A percentile compares a stretch with the other conserved stretches of the same genome.
Evolutionary conservation across 495 filamentous ascomycete species (phyloP).

Genomic region (Trichoderma gamsii): DNA sequence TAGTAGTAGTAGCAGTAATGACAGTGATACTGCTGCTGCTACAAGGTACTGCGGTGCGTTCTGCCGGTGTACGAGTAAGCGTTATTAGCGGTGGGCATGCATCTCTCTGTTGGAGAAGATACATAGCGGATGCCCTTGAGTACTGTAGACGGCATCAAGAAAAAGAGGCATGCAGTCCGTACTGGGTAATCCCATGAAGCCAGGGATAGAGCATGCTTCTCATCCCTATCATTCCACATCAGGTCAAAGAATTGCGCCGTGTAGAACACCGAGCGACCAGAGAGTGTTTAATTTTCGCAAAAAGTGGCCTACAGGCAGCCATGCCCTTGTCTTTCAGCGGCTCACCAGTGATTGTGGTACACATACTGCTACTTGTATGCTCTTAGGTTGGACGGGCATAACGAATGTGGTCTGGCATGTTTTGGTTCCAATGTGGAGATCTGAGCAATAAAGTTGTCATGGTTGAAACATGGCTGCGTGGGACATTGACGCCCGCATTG

Average conservation of each 20-base stretch:
- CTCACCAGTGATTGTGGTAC: background rate
- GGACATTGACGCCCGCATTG: slow-evolving; percentile 9
- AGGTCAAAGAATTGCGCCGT: background rate
- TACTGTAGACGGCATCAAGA: too few relatives aligned
- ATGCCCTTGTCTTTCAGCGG: background rate
- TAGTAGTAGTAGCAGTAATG: background rate
- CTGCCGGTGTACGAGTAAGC: too few relatives aligned
- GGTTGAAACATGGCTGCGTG: slow-evolving; percentile 9
- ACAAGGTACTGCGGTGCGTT: too few relatives aligned
- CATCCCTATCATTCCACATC: background rate
- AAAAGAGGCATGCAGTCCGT: too few relatives aligned
- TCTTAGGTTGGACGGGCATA: background rate
- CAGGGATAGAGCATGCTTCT: background rate
- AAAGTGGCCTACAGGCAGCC: too few relatives aligned
- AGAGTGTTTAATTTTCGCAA: too few relatives aligned
- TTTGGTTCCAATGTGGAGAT: background rate
- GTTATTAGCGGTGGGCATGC: too few relatives aligned
- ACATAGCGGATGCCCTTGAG: too few relatives aligned
- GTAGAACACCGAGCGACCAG: background rate
- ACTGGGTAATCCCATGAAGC: background rate
- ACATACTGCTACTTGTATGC: too few relatives aligned
- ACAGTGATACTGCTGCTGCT: too few relatives aligned
- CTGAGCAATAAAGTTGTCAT: slow-evolving; percentile 1
- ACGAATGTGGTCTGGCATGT: background rate
- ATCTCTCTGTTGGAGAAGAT: background rate